phyloP scores from a whole-genome alignment of 2,329 filamentous ascomycete genomes.

The Berkeleyomyces rouxiae region DNA sequence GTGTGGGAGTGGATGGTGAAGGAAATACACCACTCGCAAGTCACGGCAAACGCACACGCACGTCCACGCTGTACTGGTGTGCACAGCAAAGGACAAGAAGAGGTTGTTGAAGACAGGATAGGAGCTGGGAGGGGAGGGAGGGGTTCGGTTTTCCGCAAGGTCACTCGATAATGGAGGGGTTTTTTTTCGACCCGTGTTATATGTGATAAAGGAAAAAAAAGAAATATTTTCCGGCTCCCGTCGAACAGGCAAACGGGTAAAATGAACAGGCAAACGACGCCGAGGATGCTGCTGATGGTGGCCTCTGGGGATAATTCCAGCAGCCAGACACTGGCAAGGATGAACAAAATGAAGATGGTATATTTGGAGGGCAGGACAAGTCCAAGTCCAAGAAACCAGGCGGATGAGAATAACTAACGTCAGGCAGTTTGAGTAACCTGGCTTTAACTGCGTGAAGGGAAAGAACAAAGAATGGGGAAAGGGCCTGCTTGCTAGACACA shows the following conservation, averaged over 20 bases:
- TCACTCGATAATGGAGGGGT: neutral
- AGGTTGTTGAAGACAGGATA: neutral
- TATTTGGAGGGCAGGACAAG: no score
- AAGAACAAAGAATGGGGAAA: neutral
- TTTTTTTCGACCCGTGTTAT: neutral
- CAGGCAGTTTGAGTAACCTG: neutral
- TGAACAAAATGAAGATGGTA: no score
- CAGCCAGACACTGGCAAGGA: no score
- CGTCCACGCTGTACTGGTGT: neutral
- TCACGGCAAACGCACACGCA: neutral
- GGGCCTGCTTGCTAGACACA: neutral
- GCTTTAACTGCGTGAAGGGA: neutral
- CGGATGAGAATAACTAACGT: no score
- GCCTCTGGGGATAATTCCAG: neutral
- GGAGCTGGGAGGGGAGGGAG: neutral
- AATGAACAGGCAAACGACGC: neutral
- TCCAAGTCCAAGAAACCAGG: no score
- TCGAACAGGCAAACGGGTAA: neutral
- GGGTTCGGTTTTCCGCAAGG: neutral
- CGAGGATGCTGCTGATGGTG: neutral
- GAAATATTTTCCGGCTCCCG: neutral
- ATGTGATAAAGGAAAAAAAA: neutral
- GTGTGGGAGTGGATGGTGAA: neutral
- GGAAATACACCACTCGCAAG: neutral
- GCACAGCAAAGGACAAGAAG: neutral